A percentile compares a stretch with the other conserved stretches of the same genome.
These are phyloP conservation scores for Cordyceps tenuipes DNA, from an alignment of 2,329 filamentous ascomycete species.

Conservation along the genomic window DNA sequence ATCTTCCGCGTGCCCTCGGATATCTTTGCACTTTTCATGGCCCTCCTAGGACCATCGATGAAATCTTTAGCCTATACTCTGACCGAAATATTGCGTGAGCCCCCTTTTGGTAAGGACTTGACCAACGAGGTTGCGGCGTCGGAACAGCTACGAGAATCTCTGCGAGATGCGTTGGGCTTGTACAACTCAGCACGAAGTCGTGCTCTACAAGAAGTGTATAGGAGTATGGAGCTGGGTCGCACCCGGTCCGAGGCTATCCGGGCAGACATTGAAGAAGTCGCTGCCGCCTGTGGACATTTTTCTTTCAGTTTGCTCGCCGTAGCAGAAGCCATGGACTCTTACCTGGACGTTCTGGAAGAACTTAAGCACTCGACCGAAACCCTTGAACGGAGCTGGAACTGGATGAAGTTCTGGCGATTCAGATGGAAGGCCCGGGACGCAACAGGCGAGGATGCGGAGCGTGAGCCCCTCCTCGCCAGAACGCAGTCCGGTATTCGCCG, in stretches of 20 bases:
- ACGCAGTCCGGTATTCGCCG: conserved; percentile 40
- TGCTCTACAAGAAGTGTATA: conserved; percentile 73
- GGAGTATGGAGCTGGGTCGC: conserved; percentile 63
- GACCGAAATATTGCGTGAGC: conserved; percentile 77
- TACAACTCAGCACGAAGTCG: conserved; percentile 69
- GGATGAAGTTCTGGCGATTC: conserved; percentile 67
- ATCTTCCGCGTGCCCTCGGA: conserved; percentile 59
- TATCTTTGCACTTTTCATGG: conserved; percentile 87
- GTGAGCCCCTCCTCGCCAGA: conserved; percentile 31
- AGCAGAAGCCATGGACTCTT: conserved; percentile 78
- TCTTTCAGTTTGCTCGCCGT: conserved; percentile 87
- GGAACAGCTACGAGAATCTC: conserved; percentile 69
- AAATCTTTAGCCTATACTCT: conserved; percentile 91
- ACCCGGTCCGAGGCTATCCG: conserved; percentile 65
- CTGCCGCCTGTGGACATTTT: conserved; percentile 95
- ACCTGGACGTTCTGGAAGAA: conserved; percentile 77
- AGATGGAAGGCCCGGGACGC: conserved; percentile 15
- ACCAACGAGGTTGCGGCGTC: conserved; percentile 66
- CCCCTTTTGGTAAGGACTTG: conserved; percentile 67
- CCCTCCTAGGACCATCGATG: conserved; percentile 84
- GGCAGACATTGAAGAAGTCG: conserved; percentile 93
- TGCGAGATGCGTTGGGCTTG: conserved; percentile 69
- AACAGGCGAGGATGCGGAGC: conserved; percentile 32
- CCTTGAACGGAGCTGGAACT: conserved; percentile 64
- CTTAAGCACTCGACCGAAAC: conserved; percentile 63